These are phyloP conservation scores for Anthracocystis setariae DNA, from an alignment of 1,284 basidiomycete genomes.

Conservation along the genomic window DNA sequence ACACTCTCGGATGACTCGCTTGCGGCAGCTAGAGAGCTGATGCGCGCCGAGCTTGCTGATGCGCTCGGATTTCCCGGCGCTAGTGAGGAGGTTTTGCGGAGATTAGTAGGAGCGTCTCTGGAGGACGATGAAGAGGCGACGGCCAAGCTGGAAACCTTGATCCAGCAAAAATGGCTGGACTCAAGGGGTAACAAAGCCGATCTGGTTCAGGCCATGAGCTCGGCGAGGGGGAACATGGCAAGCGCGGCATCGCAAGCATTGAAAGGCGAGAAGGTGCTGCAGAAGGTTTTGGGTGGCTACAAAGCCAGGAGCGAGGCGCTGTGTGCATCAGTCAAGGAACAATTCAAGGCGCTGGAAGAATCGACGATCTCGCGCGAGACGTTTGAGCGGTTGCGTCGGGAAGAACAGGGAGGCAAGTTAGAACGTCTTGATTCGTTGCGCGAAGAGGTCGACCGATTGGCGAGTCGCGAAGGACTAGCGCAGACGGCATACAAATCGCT, in stretches of 20 bases:
- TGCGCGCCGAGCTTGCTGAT: slow-evolving; percentile 83
- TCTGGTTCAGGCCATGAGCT: slow-evolving; percentile 76
- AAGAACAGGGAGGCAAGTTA: slow-evolving; percentile 52
- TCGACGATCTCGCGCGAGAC: slow-evolving; percentile 43
- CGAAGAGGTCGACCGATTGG: slow-evolving; percentile 55
- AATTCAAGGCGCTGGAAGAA: slow-evolving; percentile 43
- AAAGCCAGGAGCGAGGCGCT: slow-evolving; percentile 80
- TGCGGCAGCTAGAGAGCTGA: slow-evolving; percentile 76
- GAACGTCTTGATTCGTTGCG: slow-evolving; percentile 56
- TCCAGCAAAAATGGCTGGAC: slow-evolving; percentile 72
- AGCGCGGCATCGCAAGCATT: slow-evolving; percentile 81
- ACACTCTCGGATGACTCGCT: slow-evolving; percentile 82
- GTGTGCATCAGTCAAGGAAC: slow-evolving; percentile 69
- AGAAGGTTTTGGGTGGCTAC: slow-evolving; percentile 88
- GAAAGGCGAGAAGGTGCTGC: slow-evolving; percentile 92
- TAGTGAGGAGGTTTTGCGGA: slow-evolving; percentile 78
- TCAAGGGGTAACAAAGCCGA: slow-evolving; percentile 69
- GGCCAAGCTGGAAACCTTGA: slow-evolving; percentile 69
- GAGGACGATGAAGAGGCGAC: slow-evolving; percentile 71
- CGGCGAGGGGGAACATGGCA: slow-evolving; percentile 79
- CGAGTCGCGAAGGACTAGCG: slow-evolving; percentile 49
- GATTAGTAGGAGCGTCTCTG: slow-evolving; percentile 38
- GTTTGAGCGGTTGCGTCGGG: slow-evolving; percentile 52
- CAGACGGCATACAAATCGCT: slow-evolving; percentile 53
- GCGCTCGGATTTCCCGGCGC: slow-evolving; percentile 86